Base-by-base conservation (phyloP, 2,329 filamentous ascomycete species). In the Diaporthe sp. region DNA sequence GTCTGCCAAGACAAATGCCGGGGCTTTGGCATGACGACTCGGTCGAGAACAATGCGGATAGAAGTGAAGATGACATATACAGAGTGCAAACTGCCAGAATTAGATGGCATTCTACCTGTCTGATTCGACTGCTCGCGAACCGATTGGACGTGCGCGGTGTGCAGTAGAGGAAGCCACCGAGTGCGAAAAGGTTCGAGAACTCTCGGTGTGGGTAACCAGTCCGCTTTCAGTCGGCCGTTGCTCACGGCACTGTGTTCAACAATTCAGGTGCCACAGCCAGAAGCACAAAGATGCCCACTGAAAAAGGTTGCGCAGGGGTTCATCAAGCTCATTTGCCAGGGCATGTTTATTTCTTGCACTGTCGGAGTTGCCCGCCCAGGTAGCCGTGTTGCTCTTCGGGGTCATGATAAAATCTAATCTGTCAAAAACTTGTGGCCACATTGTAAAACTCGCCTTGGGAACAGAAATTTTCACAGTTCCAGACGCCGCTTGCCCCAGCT, bases 291-390 rank as follows among this genome's bases (percentile, higher is more conserved):
- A 28, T 52, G 33, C 15, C 64, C 64, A 67, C 64, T 40, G 64
- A 67, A 52, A 67, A 52, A 67, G 64, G 64, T 67, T 67, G 45
- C 45, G 15, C 64, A 54, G 54, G 64, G 61, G 61, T 67, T 28
- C 40, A 38, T 52, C 64, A 52, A 67, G 45, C 61, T 67, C 61
- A 52, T 52, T 67, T 50, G 45, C 22, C 30, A 52, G 45, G 33
- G 22, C 30, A 38, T 28, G 64, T n/a, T 28, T 67, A 52, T 35
- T 67, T 52, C 30, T 52, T 28, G 22, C 45, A 35, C 28, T 1
- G 12, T 25, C 42, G 61, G 61, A 52, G 42, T 17, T 67, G 61
- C 22, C 61, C 61, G 61, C 3, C 45, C 12, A 2, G 58, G 28
- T 28, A 8, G 9, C 40, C 9, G 12, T 28, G 13, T 19, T 12